These are phyloP conservation scores for Diaporthe batatas DNA, from an alignment of 2,329 filamentous ascomycete genomes.

Conservation along the genomic window DNA sequence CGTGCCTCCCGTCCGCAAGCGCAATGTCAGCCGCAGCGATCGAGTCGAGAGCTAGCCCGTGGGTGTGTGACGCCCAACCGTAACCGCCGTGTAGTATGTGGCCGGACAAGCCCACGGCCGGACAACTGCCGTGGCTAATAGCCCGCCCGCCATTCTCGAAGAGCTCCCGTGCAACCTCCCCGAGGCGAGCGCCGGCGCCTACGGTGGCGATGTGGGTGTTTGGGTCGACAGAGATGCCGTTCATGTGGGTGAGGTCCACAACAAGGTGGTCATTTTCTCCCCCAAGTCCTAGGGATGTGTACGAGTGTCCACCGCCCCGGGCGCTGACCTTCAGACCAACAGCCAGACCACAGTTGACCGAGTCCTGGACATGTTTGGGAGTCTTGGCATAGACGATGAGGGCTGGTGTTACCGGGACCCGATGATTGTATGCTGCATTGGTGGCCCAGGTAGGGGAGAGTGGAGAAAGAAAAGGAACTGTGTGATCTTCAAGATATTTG, in stretches of 20 bases:
- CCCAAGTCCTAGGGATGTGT: conserved; percentile 62
- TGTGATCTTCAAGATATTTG: conserved; percentile 26
- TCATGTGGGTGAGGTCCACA: conserved; percentile 61
- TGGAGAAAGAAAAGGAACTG: conserved; percentile 40
- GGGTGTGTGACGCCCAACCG: conserved; percentile 54
- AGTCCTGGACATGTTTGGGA: conserved; percentile 58
- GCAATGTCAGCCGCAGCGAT: conserved; percentile 53
- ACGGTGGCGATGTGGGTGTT: conserved; percentile 57
- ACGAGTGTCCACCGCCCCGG: conserved; percentile 65
- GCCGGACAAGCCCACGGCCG: conserved; percentile 58
- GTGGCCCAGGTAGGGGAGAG: conserved; percentile 50
- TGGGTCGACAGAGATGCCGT: conserved; percentile 57
- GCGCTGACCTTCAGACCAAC: conserved; percentile 61
- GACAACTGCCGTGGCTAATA: conserved; percentile 66
- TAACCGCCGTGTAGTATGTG: conserved; percentile 58
- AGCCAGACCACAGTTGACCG: conserved; percentile 59
- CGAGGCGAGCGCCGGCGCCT: conserved; percentile 64
- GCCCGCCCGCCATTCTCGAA: conserved; percentile 55
- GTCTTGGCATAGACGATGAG: conserved; percentile 60
- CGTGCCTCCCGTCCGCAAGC: conserved; percentile 54
- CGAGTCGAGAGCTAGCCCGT: conserved; percentile 54
- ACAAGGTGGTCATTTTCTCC: conserved; percentile 63
- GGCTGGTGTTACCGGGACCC: conserved; percentile 54
- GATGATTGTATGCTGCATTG: conserved; percentile 52
- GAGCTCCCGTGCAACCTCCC: conserved; percentile 58